These are phyloP conservation scores for Penicillium sp. DNA, from an alignment of 2,329 filamentous ascomycete species.

Conservation along the genomic window DNA sequence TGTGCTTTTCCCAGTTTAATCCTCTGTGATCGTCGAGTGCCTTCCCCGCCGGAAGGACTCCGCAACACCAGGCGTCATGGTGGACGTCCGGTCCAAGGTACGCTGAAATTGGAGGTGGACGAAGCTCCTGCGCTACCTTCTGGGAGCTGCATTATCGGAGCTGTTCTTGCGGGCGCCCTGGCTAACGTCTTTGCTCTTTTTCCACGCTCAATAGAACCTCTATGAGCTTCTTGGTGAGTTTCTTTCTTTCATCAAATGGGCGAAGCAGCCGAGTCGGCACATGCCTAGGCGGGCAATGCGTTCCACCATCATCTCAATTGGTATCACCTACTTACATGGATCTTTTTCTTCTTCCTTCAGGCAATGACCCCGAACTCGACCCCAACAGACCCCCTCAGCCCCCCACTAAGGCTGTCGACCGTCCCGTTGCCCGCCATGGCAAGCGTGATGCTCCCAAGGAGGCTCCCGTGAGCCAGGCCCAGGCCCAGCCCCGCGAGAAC, in stretches of 20 bases:
- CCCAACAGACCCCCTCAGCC: conserved; percentile 68
- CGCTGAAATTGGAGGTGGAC: conserved; percentile 21
- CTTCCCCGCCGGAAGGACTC: conserved; percentile 47
- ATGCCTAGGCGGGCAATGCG: too few species aligned
- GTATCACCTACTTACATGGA: conserved; percentile 6
- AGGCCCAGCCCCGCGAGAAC: conserved; percentile 35
- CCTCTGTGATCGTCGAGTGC: conserved; percentile 45
- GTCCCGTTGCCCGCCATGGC: conserved; percentile 65
- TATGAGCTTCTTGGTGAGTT: conserved; percentile 93
- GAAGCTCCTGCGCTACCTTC: conserved; percentile 4
- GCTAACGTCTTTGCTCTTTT: conserved; percentile 19
- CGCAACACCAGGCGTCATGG: conserved; percentile 46
- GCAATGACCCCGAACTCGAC: conserved; percentile 65
- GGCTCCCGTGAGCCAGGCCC: conserved; percentile 48
- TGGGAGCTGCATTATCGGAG: not conserved
- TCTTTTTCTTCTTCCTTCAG: conserved; percentile 39
- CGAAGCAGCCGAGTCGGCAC: too few species aligned
- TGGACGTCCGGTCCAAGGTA: conserved; percentile 51
- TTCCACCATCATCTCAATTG: not conserved
- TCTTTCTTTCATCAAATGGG: too few species aligned
- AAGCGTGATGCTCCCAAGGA: conserved; percentile 85
- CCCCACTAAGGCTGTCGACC: conserved; percentile 85
- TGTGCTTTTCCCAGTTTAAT: conserved; percentile 24
- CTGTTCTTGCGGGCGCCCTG: conserved; percentile 11
- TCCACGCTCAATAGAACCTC: conserved; percentile 63